Conservation (phyloP, 441 rosid genomes). For the Raphanus hybrid region DNA sequence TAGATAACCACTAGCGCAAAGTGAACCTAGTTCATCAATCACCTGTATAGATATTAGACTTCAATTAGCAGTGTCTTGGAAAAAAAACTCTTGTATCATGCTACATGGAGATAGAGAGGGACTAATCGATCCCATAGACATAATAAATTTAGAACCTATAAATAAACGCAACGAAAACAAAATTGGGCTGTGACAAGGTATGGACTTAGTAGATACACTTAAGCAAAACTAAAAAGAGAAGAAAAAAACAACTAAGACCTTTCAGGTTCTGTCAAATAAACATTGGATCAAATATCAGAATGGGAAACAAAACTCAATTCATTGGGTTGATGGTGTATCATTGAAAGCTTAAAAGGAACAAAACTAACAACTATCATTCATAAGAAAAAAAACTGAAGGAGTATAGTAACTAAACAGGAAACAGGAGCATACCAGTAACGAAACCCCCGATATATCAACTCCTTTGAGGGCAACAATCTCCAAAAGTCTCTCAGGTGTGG, state of each 20-base stretch:
- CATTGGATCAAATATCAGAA: no score
- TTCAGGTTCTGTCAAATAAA: no score
- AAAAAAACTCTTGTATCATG: neutral
- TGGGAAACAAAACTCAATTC: no score
- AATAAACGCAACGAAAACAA: neutral
- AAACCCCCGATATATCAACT: conserved; percentile 69
- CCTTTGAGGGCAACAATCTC: conserved; percentile 78
- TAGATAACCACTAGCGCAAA: conserved; percentile 48
- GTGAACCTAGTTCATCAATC: conserved; percentile 63
- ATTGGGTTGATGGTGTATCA: no score
- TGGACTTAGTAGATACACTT: no score
- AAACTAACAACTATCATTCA: no score
- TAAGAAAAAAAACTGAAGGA: neutral
- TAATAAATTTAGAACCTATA: conserved; percentile 2
- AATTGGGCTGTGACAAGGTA: no score
- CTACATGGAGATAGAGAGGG: neutral
- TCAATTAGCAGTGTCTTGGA: conserved; percentile 8
- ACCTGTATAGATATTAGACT: conserved; percentile 53
- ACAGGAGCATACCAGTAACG: conserved; percentile 66
- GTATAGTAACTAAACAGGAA: neutral
- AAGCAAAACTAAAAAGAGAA: no score
- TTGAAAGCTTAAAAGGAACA: no score
- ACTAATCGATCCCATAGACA: neutral
- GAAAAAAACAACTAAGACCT: no score
- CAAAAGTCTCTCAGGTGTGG: conserved; percentile 88